These are phyloP conservation scores for Curvularia lunata DNA, from an alignment of 2,329 filamentous ascomycete genomes.

Conservation along the genomic window DNA sequence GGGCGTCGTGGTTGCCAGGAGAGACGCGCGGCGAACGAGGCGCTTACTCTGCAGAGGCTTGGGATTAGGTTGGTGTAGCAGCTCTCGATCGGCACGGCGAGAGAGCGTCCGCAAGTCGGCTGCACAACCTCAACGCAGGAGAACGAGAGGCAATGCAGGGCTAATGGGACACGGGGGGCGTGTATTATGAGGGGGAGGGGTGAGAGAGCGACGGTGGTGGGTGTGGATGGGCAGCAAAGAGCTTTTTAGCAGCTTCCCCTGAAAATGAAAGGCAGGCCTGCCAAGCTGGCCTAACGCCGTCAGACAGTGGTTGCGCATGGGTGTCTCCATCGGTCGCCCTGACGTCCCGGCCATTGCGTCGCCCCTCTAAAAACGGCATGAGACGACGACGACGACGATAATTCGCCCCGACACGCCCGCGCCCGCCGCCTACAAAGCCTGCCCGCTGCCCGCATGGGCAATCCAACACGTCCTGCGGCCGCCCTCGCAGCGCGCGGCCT, in stretches of 20 bases:
- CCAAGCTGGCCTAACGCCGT: slow-evolving; percentile 37
- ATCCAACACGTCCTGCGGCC: slow-evolving; percentile 2
- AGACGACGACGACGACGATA: slow-evolving; percentile 1
- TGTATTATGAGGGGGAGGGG: slow-evolving; percentile 27
- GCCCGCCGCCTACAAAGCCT: slow-evolving; percentile 6
- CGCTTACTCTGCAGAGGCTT: slow-evolving; percentile 26
- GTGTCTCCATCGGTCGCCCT: slow-evolving; percentile 31
- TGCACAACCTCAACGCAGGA: slow-evolving; percentile 29
- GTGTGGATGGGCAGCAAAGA: slow-evolving; percentile 39
- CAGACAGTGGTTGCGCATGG: slow-evolving; percentile 29
- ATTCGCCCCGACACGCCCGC: background rate
- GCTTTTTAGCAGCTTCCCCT: slow-evolving; percentile 43
- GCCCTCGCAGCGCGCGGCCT: background rate
- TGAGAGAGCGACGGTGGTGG: slow-evolving; percentile 41
- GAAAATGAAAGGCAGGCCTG: slow-evolving; percentile 36
- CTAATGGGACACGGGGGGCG: slow-evolving; percentile 24
- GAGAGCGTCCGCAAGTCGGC: slow-evolving; percentile 17
- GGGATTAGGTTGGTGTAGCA: slow-evolving; percentile 21
- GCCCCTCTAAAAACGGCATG: slow-evolving; percentile 29
- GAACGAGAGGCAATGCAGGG: slow-evolving; percentile 42
- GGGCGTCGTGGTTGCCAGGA: slow-evolving; percentile 37
- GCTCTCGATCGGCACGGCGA: slow-evolving; percentile 33
- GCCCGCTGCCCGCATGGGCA: background rate
- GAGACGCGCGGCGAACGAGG: slow-evolving; percentile 43
- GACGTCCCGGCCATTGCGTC: slow-evolving; percentile 26